phyloP scores from a whole-genome alignment of 441 rosid genomes.

The Euphorbia corollata region DNA sequence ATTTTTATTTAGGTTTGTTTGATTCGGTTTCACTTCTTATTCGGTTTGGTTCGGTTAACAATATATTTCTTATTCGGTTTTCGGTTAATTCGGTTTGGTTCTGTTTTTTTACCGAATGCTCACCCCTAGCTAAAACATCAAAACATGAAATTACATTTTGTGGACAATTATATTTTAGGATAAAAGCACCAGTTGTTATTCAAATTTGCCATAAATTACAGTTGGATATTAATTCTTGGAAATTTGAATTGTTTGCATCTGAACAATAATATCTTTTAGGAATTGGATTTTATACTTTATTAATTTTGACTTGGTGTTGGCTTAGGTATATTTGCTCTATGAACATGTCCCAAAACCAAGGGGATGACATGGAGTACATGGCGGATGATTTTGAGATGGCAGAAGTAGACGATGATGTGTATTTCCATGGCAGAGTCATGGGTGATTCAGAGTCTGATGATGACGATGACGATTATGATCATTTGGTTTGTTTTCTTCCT shows the following conservation, averaged over 20 bases:
- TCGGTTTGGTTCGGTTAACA: too few species aligned
- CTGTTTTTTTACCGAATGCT: too few species aligned
- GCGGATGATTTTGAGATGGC: slow-evolving; percentile 46
- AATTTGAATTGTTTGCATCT: background rate
- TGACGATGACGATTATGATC: slow-evolving; percentile 37
- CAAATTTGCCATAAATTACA: background rate
- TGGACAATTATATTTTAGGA: background rate
- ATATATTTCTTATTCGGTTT: too few species aligned
- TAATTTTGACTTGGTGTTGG: slow-evolving; percentile 7
- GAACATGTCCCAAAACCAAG: slow-evolving; percentile 34
- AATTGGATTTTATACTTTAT: background rate
- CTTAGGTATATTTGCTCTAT: slow-evolving; percentile 16
- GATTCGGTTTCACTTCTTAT: too few species aligned
- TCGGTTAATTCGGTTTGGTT: too few species aligned
- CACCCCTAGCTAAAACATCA: background rate
- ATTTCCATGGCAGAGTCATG: slow-evolving; percentile 38
- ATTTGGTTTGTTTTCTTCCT: slow-evolving; percentile 30
- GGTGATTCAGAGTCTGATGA: slow-evolving; percentile 40
- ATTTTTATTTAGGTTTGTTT: too few species aligned
- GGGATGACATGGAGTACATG: slow-evolving; percentile 33
- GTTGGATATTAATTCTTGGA: background rate
- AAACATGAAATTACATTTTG: too few species aligned
- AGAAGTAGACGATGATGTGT: slow-evolving; percentile 41
- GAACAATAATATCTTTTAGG: background rate
- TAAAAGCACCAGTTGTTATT: background rate